Evolutionary conservation across 495 filamentous ascomycete genomes (phyloP), one percentile per base, ranked within the genome.

Genomic region (Cercophora newfieldiana): DNA sequence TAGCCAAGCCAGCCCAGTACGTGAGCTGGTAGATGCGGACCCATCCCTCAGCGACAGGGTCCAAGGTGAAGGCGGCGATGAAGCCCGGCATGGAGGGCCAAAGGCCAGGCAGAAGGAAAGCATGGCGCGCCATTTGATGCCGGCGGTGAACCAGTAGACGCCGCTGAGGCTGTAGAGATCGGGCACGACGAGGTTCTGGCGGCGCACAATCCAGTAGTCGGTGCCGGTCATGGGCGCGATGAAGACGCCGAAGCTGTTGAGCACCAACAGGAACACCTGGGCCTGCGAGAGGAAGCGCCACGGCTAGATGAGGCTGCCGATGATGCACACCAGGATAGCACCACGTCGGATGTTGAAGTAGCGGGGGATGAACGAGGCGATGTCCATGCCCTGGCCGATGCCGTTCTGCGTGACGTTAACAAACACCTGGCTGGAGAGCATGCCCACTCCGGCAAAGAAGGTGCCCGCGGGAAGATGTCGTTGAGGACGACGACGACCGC

Each of bases 11-110:
- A 5, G 49, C 37, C n/a, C 37, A 61, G 24, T 61, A 61, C 7
- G 59, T 49, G 31, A 61, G 30, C 18, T 61, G 24, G 37, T 61
- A 61, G 19, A 61, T 61, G 10, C 37, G 16, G 5, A 24, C 16
- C 59, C 59, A 61, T 3, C 31, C 31, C 22, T 49, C 37, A 24
- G 14, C 30, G 3, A 49, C 31, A 12, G 30, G 21, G n/a, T 24
- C 31, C 30, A n/a, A 10, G 7, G 8, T 12, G 19, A 47, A 24
- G 16, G 33, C 44, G 3, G 19, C 37, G 26, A 61, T 49, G 59
- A 61, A 49, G 24, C 59, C 59, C 33, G 59, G 59, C 31, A 61
- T 61, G 2, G 33, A 22, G 6, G 59, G 59, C 59, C 24, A 37
- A 24, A 49, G 19, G 37, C 37, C 2, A 61, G 3, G 22, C 21